Evolutionary conservation across 805 yeast genomes (phyloP), one percentile per base, ranked within the genome.

Genomic region (Saccharomycopsis capsularis): DNA sequence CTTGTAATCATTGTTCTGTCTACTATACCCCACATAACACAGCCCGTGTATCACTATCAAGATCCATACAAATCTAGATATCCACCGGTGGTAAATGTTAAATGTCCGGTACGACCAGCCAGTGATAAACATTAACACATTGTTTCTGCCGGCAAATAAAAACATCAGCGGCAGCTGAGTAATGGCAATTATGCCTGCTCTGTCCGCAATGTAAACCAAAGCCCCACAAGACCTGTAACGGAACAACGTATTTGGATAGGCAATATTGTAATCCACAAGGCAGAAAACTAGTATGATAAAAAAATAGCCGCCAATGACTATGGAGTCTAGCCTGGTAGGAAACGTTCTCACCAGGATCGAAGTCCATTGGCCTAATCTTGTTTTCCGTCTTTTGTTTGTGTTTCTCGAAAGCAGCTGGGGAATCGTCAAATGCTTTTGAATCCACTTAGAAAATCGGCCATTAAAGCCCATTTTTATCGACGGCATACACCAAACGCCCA

Each of bases 141-240:
- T 66, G 40, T 65, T 66, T 54, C 73, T 56, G 0, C 68, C 57
- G n/a, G 69, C 57, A 52, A 68, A 68, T 32, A 63, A 44, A 47
- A 62, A 62, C 4, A 65, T 51, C 25, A 68, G 44, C 4, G 73
- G 73, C 19, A 68, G 48, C 47, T 68, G 72, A 29, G 57, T 57
- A 1, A 66, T 65, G 2, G 73, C 70, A 24, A 74, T 54, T 3
- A 73, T 74, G 1, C 78, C 79, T 0, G 74, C 62, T 56, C 78
- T 61, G 57, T 74, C 78, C 3, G 74, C 77, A 3, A 65, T 49
- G 29, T 59, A 59, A 24, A 67, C 67, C 46, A 58, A 57, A 13
- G 43, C 49, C 37, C 61, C 64, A 4, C 66, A 65, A 29, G 48
- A 56, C 7, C 55, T 48, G 39, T 65, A 60, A 2, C 59, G 55